Evolutionary conservation across 306 rosid genomes (phyloP).

Genomic region (Argentina anserina): DNA sequence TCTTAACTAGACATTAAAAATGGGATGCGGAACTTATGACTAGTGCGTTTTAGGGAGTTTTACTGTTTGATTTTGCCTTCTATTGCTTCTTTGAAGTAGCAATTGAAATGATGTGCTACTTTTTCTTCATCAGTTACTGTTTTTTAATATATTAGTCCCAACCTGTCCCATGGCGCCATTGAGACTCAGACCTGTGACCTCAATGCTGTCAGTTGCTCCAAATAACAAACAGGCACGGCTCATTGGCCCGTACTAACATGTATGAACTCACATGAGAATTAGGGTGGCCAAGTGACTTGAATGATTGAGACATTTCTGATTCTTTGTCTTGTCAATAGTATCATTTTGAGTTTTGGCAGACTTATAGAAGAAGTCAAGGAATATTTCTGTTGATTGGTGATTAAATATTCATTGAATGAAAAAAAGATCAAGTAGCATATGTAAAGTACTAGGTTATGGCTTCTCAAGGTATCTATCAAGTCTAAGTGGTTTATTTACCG

Average conservation of each 20-base stretch:
- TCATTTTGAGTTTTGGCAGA: background rate
- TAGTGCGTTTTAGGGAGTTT: background rate
- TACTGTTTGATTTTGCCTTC: background rate
- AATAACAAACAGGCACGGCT: background rate
- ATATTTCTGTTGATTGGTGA: background rate
- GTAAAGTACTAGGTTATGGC: background rate
- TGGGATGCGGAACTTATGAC: background rate
- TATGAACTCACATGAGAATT: background rate
- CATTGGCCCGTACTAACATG: background rate
- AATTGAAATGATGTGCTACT: background rate
- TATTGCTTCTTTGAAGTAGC: background rate
- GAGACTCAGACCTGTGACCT: background rate
- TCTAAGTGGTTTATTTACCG: conserved; percentile 7
- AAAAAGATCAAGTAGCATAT: background rate
- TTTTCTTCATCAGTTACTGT: background rate
- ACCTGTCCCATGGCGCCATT: background rate
- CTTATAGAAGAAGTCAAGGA: background rate
- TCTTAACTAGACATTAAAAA: background rate
- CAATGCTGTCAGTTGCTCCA: background rate
- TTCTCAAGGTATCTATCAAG: conserved; percentile 5
- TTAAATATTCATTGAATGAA: background rate
- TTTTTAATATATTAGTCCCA: background rate
- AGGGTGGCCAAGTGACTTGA: background rate
- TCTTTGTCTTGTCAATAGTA: background rate
- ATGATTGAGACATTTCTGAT: background rate